A percentile compares a stretch with the other conserved stretches of the same genome.
Conservation (phyloP, 2,329 filamentous ascomycete species). For the Rhytidhysteron rufulum region DNA sequence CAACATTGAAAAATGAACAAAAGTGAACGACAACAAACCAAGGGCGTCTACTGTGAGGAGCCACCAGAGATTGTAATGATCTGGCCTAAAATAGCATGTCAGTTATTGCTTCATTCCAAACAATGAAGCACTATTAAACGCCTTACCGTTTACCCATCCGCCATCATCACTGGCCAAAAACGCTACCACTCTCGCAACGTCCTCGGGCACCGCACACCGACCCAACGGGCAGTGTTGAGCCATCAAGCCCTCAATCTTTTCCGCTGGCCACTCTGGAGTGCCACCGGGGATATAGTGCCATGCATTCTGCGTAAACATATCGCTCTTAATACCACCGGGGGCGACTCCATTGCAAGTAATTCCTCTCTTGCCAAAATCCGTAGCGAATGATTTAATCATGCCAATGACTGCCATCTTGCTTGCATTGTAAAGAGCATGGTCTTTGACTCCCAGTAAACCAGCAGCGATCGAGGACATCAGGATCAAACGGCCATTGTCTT, state of each 20-base stretch:
- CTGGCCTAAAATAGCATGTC: conserved; percentile 22
- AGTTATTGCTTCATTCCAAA: conserved; percentile 1
- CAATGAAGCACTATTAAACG: background rate
- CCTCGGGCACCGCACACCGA: conserved; percentile 46
- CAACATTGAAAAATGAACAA: too few species aligned
- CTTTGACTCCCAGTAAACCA: conserved; percentile 62
- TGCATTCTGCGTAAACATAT: conserved; percentile 71
- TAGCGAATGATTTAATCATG: conserved; percentile 67
- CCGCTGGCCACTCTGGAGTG: conserved; percentile 46
- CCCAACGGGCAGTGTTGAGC: conserved; percentile 48
- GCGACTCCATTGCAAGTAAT: conserved; percentile 72
- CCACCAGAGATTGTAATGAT: conserved; percentile 40
- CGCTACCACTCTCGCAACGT: conserved; percentile 40
- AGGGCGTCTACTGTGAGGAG: conserved; percentile 38
- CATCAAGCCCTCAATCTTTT: conserved; percentile 50
- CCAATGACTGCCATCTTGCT: conserved; percentile 71
- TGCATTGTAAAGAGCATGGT: conserved; percentile 69
- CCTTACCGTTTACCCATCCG: conserved; percentile 37
- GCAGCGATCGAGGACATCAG: conserved; percentile 71
- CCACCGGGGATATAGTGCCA: conserved; percentile 49
- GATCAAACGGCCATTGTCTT: conserved; percentile 68
- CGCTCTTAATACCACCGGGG: conserved; percentile 69
- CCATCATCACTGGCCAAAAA: conserved; percentile 38
- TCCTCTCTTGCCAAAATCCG: conserved; percentile 64
- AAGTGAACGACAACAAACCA: too few species aligned